Evolutionary conservation across 345 rosid species (phyloP).

Genomic region (Cochlearia excelsa): DNA sequence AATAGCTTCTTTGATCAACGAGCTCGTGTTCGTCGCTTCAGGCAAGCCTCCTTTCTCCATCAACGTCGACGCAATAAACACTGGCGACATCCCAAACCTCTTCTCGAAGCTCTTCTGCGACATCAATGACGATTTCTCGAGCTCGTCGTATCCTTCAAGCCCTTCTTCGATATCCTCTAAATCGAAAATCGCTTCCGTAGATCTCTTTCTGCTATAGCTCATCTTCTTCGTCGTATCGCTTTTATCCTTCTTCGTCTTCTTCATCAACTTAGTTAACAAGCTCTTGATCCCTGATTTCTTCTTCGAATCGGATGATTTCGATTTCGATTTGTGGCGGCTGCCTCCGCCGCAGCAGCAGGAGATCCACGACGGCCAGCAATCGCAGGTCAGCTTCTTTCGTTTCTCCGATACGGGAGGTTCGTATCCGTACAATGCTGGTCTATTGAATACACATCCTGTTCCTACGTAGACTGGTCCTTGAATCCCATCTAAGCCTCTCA

Average conservation of each 20-base stretch:
- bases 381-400: slow-evolving; percentile 94
- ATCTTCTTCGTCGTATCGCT: neutral
- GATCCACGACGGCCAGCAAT: slow-evolving; percentile 95
- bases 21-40: slow-evolving; percentile 70
- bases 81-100: slow-evolving; percentile 89
- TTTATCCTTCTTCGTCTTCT: slow-evolving; percentile 50
- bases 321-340: slow-evolving; percentile 44
- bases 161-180: slow-evolving; percentile 99
- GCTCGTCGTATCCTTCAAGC: slow-evolving; percentile 88
- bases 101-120: slow-evolving; percentile 95
- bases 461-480: slow-evolving; percentile 99
- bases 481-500: slow-evolving; percentile 87
- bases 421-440: slow-evolving; percentile 91
- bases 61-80: slow-evolving; percentile 84
- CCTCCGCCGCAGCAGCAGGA: slow-evolving; percentile 92
- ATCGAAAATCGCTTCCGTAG: slow-evolving; percentile 50
- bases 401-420: slow-evolving; percentile 89
- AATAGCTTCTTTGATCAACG: slow-evolving; percentile 88
- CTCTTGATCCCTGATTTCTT: slow-evolving; percentile 58
- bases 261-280: slow-evolving; percentile 48
- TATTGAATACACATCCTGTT: slow-evolving; percentile 91
- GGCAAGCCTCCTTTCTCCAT: slow-evolving; percentile 96
- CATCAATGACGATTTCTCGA: slow-evolving; percentile 90
- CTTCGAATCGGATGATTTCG: slow-evolving; percentile 53
- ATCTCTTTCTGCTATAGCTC: slow-evolving; percentile 62